Conservation (phyloP, 2,329 filamentous ascomycete species). For the Claviceps sp. region DNA sequence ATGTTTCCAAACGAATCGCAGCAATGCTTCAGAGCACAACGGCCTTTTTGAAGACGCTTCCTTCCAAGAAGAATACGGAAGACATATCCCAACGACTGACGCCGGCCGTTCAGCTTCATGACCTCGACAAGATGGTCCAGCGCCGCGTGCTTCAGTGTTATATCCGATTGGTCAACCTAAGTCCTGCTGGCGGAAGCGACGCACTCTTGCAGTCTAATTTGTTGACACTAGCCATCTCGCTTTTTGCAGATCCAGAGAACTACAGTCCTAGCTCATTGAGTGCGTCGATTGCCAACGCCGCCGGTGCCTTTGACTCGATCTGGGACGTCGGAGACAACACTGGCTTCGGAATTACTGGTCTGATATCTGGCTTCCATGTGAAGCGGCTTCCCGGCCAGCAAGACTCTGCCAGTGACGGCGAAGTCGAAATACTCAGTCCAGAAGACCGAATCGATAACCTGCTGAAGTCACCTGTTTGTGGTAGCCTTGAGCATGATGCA, state of each 20-base stretch:
- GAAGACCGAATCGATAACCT: conserved; percentile 52
- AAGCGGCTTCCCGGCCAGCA: conserved; percentile 58
- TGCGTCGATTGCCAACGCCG: conserved; percentile 80
- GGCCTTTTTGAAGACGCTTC: conserved; percentile 73
- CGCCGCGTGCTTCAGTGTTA: conserved; percentile 91
- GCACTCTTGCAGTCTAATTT: conserved; percentile 82
- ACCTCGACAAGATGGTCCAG: conserved; percentile 86
- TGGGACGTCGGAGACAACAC: conserved; percentile 95
- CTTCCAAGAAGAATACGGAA: conserved; percentile 70
- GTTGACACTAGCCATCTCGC: conserved; percentile 74
- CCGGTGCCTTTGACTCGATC: conserved; percentile 79
- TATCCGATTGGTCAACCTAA: conserved; percentile 77
- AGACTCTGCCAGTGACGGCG: conserved; percentile 30
- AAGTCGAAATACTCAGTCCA: conserved; percentile 40
- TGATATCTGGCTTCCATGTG: conserved; percentile 66
- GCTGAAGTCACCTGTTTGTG: conserved; percentile 59
- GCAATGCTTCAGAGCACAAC: conserved; percentile 93
- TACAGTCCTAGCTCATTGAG: conserved; percentile 77
- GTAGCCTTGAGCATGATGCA: conserved; percentile 80
- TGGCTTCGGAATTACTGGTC: conserved; percentile 81
- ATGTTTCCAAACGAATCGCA: conserved; percentile 85
- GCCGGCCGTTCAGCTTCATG: conserved; percentile 74
- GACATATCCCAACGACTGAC: conserved; percentile 75
- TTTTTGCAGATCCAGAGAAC: conserved; percentile 86
- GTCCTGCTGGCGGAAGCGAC: conserved; percentile 73